Percentiles rank a stretch among this genome's conserved stretches.
Conservation (phyloP, 108 stramenopile species). For the Skeletonema menzelii region DNA sequence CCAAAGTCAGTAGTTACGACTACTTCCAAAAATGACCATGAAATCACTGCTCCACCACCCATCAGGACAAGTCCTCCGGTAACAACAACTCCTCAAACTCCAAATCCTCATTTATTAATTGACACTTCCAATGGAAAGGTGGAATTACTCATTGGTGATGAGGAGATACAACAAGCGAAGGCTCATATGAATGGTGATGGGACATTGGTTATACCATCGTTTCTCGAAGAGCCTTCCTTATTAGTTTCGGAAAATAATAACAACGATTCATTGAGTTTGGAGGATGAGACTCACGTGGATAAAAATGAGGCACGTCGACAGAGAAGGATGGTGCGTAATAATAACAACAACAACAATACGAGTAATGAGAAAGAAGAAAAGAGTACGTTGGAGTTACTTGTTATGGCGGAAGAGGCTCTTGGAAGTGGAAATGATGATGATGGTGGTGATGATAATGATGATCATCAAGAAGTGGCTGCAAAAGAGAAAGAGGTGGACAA, state of each 20-base stretch:
- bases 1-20: constrained; percentile 11
- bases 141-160: background rate
- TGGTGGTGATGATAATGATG: background rate
- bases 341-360: constrained; percentile 1
- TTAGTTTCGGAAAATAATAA: too few relatives aligned
- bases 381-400: background rate
- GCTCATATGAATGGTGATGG: background rate
- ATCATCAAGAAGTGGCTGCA: background rate
- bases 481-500: background rate
- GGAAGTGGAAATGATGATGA: background rate
- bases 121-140: background rate
- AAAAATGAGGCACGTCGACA: constrained; percentile 26
- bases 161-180: background rate
- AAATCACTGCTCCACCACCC: background rate
- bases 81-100: background rate
- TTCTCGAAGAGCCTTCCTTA: too few relatives aligned
- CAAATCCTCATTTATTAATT: background rate
- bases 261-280: background rate
- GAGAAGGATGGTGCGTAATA: constrained; percentile 11
- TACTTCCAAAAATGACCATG: background rate
- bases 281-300: background rate
- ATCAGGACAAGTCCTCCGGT: background rate
- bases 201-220: background rate
- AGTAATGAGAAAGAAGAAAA: background rate
- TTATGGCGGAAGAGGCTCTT: background rate